Base-by-base conservation (phyloP, 2,329 filamentous ascomycete species). In the Xylaria sp. region DNA sequence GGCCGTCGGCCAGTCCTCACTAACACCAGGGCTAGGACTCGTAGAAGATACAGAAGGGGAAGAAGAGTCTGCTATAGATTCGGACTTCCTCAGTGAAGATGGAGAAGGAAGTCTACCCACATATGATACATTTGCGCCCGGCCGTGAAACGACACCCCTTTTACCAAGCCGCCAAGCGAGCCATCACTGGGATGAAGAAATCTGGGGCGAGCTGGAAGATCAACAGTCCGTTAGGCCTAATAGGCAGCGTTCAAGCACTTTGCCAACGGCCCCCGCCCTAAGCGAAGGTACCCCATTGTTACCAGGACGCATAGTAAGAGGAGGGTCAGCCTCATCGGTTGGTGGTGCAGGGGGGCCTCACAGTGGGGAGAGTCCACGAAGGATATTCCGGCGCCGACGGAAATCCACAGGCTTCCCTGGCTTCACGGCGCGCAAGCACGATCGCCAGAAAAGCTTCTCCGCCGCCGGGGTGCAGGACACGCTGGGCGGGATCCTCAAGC, bases 171-270 rank as follows among this genome's bases (percentile, higher is more conserved):
- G 82, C 65, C 84, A 83, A 74, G 83, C 83, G 72, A 85, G 84
- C 20, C 84, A 82, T 45, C 77, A 88, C 61, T 88, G 87, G 84
- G 82, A 88, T 65, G 92, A 96, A 76, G 92, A 96, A 73, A 96
- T 97, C 36, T 97, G 93, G 94, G 92, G 90, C 64, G 93, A 97
- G 77, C 84, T 97, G 15, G 91, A 96, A 76, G 94, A 97, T 74
- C 89, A 91, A 46, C 86, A 88, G 59, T 80, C 81, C 23, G 78
- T 81, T 34, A 81, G 78, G 65, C 80, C 81, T 60, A 78, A 81
- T 48, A 80, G 84, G 53, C 76, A 80, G 28, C 83, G 85, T 15
- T 86, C 86, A 12, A 84, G 80, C 62, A 87, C 86, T 2, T 67
- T 87, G 41, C 84, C 85, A 8, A 61, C 63, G 18, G 71, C 61